Base-by-base conservation (phyloP, 495 filamentous ascomycete genomes). In the Aspergillus hancockii region DNA sequence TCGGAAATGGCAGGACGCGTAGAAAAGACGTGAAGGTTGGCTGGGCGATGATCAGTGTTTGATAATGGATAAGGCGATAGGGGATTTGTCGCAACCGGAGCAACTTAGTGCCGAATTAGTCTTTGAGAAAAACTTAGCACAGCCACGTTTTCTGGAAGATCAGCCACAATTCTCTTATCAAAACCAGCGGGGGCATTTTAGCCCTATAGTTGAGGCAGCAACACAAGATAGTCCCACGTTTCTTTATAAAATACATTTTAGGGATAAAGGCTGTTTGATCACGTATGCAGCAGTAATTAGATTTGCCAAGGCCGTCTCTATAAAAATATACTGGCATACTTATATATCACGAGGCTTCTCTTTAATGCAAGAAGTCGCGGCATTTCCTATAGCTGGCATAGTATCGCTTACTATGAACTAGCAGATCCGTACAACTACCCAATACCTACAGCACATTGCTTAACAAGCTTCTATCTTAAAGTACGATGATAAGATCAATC, bases 151-250 rank as follows among this genome's bases (percentile, higher is more conserved):
- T 18, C 6, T 18, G 13, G 34, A 34, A 43, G 16, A 31, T 52
- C 46, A 47, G 51, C 51, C 51, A 54, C 51, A 40, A 54, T 40
- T 54, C 8, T 31, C 32, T 40, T 53, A 40, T 40, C 32, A 53
- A 40, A n/a, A 38, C 40, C 38, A 12, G 45, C 41, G 54, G 54
- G 54, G 25, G 13, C 21, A 1, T 47, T 23, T 8, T 4, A 47
- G 43, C 43, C 43, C 21, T 21, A 47, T n/a, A 22, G 23, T 23
- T 47, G 8, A 21, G 21, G 19, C 19, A 47, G 3, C 16, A 45
- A 5, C 8, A 18, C 38, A 10, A 36, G 34, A 28, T 28, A 28
- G 25, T 28, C 25, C 7, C 7, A 28, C 2, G 13, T 36, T 12
- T 12, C 13, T 14, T 12, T 36, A 36, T 36, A 9, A 10, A 2